A percentile compares a stretch with the other conserved stretches of the same genome.
phyloP scores from a whole-genome alignment of 2,329 filamentous ascomycete species.

The Nakataea oryzae region DNA sequence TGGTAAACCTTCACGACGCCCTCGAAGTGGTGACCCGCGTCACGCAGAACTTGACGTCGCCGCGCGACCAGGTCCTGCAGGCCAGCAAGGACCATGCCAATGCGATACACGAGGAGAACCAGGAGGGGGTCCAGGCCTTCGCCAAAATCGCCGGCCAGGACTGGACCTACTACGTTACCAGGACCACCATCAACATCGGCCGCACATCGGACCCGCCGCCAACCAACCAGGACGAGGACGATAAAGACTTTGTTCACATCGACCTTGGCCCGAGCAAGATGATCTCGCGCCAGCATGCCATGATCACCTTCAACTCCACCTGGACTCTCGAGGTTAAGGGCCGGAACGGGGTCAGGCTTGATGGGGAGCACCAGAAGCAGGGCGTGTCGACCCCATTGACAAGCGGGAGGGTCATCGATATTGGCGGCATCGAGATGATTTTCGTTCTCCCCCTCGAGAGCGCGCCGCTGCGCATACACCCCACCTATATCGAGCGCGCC shows the following conservation, averaged over 20 bases:
- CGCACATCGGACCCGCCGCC: constrained; percentile 46
- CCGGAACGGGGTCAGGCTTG: constrained; percentile 80
- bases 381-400: constrained; percentile 56
- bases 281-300: constrained; percentile 66
- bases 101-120: constrained; percentile 49
- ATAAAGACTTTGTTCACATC: constrained; percentile 59
- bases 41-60: constrained; percentile 35
- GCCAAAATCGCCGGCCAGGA: constrained; percentile 73
- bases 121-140: constrained; percentile 60
- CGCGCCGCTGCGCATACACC: constrained; percentile 53
- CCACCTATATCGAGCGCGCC: constrained; percentile 59
- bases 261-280: constrained; percentile 80
- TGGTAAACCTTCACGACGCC: constrained; percentile 33
- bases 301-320: constrained; percentile 61
- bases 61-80: constrained; percentile 37
- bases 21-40: constrained; percentile 47
- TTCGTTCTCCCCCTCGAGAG: constrained; percentile 80
- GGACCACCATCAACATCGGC: constrained; percentile 66
- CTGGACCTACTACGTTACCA: constrained; percentile 78
- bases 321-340: constrained; percentile 87
- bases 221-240: constrained; percentile 24
- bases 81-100: constrained; percentile 55
- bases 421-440: constrained; percentile 94
- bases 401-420: constrained; percentile 85
- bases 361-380: constrained; percentile 60